phyloP scores from a whole-genome alignment of 148 eudicot species.

The Polygonum aviculare region DNA sequence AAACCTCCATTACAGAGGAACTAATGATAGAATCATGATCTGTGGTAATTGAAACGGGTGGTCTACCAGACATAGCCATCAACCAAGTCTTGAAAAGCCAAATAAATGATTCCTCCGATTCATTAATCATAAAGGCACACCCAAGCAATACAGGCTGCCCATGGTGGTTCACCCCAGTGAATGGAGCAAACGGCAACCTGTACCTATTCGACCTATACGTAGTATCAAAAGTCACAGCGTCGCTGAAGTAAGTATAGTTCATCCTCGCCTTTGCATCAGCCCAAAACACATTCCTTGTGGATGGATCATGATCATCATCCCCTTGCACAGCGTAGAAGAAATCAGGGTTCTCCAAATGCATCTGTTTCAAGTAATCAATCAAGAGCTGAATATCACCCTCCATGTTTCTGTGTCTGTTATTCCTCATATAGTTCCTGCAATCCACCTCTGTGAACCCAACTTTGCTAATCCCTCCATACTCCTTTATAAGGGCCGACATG shows the following conservation, averaged over 20 bases:
- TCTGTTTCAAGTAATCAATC: slow-evolving; percentile 40
- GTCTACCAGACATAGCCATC: slow-evolving; percentile 34
- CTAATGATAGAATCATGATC: slow-evolving; percentile 42
- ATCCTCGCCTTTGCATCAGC: slow-evolving; percentile 28
- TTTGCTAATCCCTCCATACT: slow-evolving; percentile 50
- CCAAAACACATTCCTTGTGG: slow-evolving; percentile 44
- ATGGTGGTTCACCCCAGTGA: slow-evolving; percentile 45
- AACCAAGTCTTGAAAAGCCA: slow-evolving; percentile 47
- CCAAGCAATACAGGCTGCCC: slow-evolving; percentile 60
- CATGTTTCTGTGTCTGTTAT: slow-evolving; percentile 30
- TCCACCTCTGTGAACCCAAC: slow-evolving; percentile 59
- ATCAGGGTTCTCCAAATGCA: slow-evolving; percentile 19
- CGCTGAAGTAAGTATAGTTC: slow-evolving; percentile 44
- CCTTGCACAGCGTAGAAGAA: slow-evolving; percentile 38
- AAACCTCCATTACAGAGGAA: slow-evolving; percentile 33
- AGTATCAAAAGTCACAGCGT: slow-evolving; percentile 47
- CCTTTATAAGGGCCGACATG: slow-evolving; percentile 45
- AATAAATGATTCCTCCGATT: slow-evolving; percentile 37
- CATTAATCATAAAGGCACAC: slow-evolving; percentile 43
- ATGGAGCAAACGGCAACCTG: slow-evolving; percentile 49
- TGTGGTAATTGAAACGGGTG: slow-evolving; percentile 42
- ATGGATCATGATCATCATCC: slow-evolving; percentile 28
- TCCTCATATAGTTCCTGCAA: slow-evolving; percentile 53
- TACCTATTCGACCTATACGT: slow-evolving; percentile 52
- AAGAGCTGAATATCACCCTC: slow-evolving; percentile 39